A percentile compares a stretch with the other conserved stretches of the same genome.
These are phyloP conservation scores for Neurospora sp. DNA, from an alignment of 495 filamentous ascomycete genomes.

Conservation along the genomic window DNA sequence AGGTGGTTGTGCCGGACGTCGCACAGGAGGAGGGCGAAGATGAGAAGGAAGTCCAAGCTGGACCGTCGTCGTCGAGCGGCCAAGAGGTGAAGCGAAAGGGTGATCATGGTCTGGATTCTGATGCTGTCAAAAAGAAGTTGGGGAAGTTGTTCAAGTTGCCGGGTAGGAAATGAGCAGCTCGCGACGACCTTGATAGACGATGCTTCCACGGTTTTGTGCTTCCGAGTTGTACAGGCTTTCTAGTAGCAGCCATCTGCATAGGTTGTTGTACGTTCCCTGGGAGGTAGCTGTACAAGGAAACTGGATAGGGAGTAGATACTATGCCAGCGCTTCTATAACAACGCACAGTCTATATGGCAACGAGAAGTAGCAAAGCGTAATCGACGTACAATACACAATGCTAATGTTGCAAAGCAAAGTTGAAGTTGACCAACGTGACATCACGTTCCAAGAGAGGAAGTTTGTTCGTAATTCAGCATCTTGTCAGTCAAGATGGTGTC, in stretches of 20 bases:
- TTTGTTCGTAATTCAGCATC: constrained; percentile 1
- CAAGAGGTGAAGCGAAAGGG: constrained; percentile 33
- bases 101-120: constrained; percentile 31
- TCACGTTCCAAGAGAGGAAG: background rate
- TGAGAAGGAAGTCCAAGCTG: constrained; percentile 21
- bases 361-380: background rate
- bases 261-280: constrained; percentile 4
- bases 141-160: constrained; percentile 65
- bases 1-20: constrained; percentile 43
- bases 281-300: background rate
- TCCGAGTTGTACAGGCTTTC: background rate
- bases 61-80: constrained; percentile 22
- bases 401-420: background rate
- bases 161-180: constrained; percentile 36
- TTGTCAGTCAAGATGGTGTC: constrained; percentile 8
- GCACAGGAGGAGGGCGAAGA: constrained; percentile 34
- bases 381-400: background rate
- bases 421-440: background rate
- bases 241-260: constrained; percentile 2
- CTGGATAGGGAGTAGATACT: background rate
- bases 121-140: constrained; percentile 38
- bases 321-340: background rate
- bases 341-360: background rate
- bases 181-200: background rate
- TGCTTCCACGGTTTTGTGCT: background rate